These are phyloP conservation scores for Lotmaria passim DNA, from an alignment of 208 protist genomes.

Conservation along the genomic window DNA sequence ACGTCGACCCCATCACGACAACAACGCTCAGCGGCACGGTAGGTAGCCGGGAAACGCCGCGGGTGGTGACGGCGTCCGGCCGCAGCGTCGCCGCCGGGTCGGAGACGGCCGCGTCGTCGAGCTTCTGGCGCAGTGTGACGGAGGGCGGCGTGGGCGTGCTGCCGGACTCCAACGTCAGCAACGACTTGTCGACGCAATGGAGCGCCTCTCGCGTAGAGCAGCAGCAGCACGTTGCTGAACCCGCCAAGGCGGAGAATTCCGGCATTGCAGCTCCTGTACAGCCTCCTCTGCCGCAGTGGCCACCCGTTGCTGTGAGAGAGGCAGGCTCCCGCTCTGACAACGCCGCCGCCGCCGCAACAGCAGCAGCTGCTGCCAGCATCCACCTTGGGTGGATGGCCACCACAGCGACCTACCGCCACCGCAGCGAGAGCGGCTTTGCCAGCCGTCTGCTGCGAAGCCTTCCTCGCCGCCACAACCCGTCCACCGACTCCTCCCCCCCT, in stretches of 20 bases:
- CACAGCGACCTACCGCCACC: not conserved
- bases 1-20: conserved; percentile 8
- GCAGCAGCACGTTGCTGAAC: not conserved
- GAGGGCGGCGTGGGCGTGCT: not conserved
- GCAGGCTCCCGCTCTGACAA: not conserved
- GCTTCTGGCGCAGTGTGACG: conserved; percentile 13
- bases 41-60: conserved; percentile 2
- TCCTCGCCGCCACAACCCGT: not conserved
- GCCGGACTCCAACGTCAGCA: not conserved
- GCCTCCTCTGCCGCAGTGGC: conserved; percentile 9
- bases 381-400: not conserved
- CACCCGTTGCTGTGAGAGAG: not conserved
- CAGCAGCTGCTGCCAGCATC: not conserved
- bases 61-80: conserved; percentile 1
- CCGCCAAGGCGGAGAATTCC: too few species aligned
- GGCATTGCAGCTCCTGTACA: too few species aligned
- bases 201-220: not conserved
- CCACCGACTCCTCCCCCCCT: not conserved
- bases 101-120: conserved; percentile 1
- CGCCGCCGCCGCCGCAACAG: not conserved
- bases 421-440: not conserved
- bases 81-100: not conserved
- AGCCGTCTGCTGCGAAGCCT: not conserved
- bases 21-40: conserved; percentile 13
- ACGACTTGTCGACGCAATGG: conserved; percentile 10